phyloP scores from a whole-genome alignment of 306 rosid genomes.

The Vachellia pachyceras region DNA sequence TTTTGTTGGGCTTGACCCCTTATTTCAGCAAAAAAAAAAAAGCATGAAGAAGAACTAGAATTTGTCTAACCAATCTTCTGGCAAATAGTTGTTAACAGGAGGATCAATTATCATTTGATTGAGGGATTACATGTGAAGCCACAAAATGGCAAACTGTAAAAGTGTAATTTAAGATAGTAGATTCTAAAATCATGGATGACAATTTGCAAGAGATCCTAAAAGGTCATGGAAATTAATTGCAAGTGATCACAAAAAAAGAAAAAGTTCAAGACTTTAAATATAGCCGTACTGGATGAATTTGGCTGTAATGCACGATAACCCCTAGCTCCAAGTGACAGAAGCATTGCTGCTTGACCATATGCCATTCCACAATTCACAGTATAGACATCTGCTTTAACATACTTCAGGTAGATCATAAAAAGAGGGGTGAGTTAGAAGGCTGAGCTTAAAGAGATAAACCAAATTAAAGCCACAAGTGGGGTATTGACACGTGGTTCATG shows the following conservation, averaged over 20 bases:
- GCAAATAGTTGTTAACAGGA: conserved; percentile 13
- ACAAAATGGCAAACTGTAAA: conserved; percentile 23
- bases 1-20: no score
- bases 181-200: conserved; percentile 18
- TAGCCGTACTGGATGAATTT: conserved; percentile 69
- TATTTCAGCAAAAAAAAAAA: no score
- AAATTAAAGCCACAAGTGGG: conserved; percentile 17
- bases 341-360: conserved; percentile 95
- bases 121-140: conserved; percentile 8
- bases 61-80: conserved; percentile 5
- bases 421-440: conserved; percentile 19
- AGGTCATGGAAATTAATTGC: conserved; percentile 3
- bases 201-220: conserved; percentile 17
- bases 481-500: conserved; percentile 10
- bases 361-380: conserved; percentile 93
- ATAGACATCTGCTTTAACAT: conserved; percentile 79
- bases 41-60: no score
- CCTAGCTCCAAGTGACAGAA: conserved; percentile 81
- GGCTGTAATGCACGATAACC: conserved; percentile 88
- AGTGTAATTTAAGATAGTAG: background rate
- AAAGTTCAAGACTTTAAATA: conserved; percentile 28
- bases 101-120: background rate
- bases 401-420: conserved; percentile 50
- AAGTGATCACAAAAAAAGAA: conserved; percentile 32
- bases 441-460: conserved; percentile 25